Conservation (phyloP, 352 stramenopile genomes). For the Phytopythium oedochilum region DNA sequence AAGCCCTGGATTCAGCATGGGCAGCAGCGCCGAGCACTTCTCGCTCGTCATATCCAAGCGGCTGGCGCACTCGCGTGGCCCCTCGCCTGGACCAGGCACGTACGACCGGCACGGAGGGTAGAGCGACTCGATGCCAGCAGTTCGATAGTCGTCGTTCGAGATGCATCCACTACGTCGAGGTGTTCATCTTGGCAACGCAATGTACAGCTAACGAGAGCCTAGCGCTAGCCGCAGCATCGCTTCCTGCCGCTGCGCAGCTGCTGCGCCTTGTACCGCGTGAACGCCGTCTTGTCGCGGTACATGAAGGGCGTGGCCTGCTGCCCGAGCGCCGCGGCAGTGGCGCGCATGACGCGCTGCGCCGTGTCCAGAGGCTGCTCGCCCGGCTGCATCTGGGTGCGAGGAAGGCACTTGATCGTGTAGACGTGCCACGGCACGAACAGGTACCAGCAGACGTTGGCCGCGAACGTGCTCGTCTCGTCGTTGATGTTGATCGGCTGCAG, state of each 20-base stretch:
- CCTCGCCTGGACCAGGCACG: slow-evolving; percentile 24
- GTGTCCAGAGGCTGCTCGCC: slow-evolving; percentile 45
- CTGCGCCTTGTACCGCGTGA: slow-evolving; percentile 48
- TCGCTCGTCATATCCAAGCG: slow-evolving; percentile 24
- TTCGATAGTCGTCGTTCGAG: too few species aligned
- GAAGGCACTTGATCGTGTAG: slow-evolving; percentile 59
- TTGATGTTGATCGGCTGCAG: slow-evolving; percentile 75
- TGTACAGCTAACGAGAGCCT: too few species aligned
- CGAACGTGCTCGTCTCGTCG: slow-evolving; percentile 70
- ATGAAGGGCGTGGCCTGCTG: slow-evolving; percentile 62
- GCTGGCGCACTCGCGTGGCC: slow-evolving; percentile 17
- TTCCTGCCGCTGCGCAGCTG: slow-evolving; percentile 32
- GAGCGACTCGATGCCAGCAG: too few species aligned
- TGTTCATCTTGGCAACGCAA: too few species aligned
- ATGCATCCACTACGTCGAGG: too few species aligned
- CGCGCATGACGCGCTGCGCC: slow-evolving; percentile 60
- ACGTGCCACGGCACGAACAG: slow-evolving; percentile 64
- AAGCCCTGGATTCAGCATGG: slow-evolving; percentile 17
- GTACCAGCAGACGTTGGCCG: slow-evolving; percentile 73
- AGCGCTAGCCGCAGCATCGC: too few species aligned
- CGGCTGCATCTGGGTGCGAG: slow-evolving; percentile 21
- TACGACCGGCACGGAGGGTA: slow-evolving; percentile 32
- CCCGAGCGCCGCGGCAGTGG: slow-evolving; percentile 37
- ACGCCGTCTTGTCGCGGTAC: slow-evolving; percentile 70
- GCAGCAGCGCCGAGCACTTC: slow-evolving; percentile 27